Evolutionary conservation across 805 yeast genomes (phyloP).

Genomic region (Zygotorulaspora danielsina): DNA sequence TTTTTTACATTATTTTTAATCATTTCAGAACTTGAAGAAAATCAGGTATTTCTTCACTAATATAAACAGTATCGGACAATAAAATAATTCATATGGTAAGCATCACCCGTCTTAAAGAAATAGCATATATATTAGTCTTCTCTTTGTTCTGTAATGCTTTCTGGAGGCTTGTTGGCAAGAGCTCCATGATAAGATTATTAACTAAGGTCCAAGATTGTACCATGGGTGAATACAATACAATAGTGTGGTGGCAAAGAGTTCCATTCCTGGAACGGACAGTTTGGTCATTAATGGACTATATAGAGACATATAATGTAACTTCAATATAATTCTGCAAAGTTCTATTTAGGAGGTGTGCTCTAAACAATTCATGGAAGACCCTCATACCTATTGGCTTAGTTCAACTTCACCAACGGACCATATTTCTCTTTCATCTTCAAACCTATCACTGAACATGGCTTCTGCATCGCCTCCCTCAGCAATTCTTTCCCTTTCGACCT

Average conservation of each 20-base stretch:
- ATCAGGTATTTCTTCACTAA: too few relatives aligned
- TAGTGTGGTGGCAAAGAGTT: conserved; percentile 32
- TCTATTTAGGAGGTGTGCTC: background rate
- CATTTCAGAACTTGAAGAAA: too few relatives aligned
- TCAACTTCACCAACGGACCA: conserved; percentile 84
- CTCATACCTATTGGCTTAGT: conserved; percentile 19
- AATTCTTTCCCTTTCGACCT: conserved; percentile 80
- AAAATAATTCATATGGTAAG: too few relatives aligned
- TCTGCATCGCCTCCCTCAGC: conserved; percentile 89
- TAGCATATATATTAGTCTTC: conserved; percentile 7
- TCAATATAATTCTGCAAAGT: background rate
- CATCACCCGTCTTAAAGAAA: conserved; percentile 4
- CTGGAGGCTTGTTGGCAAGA: conserved; percentile 10
- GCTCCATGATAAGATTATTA: conserved; percentile 6
- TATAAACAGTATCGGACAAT: too few relatives aligned
- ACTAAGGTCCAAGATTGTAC: conserved; percentile 21
- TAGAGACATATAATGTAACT: conserved; percentile 9
- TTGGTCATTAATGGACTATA: conserved; percentile 26
- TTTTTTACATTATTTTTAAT: too few relatives aligned
- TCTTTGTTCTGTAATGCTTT: conserved; percentile 14
- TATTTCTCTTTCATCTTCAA: conserved; percentile 80
- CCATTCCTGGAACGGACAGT: conserved; percentile 20
- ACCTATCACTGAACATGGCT: conserved; percentile 74
- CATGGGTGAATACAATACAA: conserved; percentile 14
- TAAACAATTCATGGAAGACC: background rate